Conservation (phyloP, 371 early-diverging fungal species). For the Parasitella parasitica region DNA sequence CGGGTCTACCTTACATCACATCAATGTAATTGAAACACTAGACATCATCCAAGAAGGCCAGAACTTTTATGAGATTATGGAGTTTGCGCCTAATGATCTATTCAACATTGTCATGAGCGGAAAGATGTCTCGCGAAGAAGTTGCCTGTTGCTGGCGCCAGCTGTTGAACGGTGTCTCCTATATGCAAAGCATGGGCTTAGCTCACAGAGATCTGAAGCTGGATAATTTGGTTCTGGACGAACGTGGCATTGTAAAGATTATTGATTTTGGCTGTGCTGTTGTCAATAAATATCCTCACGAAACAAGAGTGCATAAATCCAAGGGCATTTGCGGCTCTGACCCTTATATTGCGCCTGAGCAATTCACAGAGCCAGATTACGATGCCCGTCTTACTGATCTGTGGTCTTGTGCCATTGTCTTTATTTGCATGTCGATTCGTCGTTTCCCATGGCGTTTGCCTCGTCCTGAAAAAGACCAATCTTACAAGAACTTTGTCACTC, state of each 20-base stretch:
- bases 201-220: conserved; percentile 85
- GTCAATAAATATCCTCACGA: conserved; percentile 72
- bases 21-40: conserved; percentile 80
- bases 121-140: conserved; percentile 56
- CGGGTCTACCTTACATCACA: conserved; percentile 73
- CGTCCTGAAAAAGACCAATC: conserved; percentile 43
- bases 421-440: conserved; percentile 65
- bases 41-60: conserved; percentile 71
- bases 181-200: conserved; percentile 73
- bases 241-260: conserved; percentile 75
- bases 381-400: conserved; percentile 62
- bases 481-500: conserved; percentile 39
- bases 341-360: conserved; percentile 67
- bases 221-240: conserved; percentile 78
- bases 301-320: conserved; percentile 16
- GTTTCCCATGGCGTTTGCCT: conserved; percentile 69
- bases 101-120: conserved; percentile 69
- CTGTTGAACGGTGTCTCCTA: conserved; percentile 70
- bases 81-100: conserved; percentile 75
- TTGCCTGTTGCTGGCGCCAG: conserved; percentile 71
- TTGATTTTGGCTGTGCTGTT: conserved; percentile 91
- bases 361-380: conserved; percentile 47
- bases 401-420: conserved; percentile 76
- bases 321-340: conserved; percentile 55
- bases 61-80: conserved; percentile 73